Conservation (phyloP, 352 stramenopile species). For the Lagenidium giganteum region DNA sequence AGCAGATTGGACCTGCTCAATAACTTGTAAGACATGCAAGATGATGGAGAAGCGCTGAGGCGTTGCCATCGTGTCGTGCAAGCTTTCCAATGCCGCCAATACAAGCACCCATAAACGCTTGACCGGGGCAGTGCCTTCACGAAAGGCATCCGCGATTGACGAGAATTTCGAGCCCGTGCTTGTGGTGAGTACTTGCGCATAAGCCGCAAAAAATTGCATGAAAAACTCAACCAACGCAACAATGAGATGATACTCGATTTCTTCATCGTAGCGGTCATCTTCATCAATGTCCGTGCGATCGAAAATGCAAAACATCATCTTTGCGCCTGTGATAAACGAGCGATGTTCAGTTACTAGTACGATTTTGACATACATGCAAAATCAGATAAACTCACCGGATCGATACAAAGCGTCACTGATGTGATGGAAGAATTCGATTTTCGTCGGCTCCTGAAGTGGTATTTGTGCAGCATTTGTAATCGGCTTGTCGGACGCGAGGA, state of each 20-base stretch:
- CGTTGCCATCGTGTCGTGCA: conserved; percentile 42
- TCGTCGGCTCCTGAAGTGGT: not conserved
- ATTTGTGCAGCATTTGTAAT: no score
- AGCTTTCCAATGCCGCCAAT: conserved; percentile 23
- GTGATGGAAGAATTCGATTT: conserved; percentile 1
- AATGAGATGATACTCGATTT: conserved; percentile 62
- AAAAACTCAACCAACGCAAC: conserved; percentile 52
- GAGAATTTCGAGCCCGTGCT: not conserved
- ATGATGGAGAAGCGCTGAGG: conserved; percentile 65
- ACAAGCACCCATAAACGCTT: conserved; percentile 52
- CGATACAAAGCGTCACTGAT: conserved; percentile 13
- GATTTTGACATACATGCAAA: not conserved
- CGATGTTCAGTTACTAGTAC: not conserved
- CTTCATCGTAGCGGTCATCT: conserved; percentile 68
- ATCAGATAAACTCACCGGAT: not conserved
- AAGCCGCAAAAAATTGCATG: conserved; percentile 53
- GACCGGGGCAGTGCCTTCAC: conserved; percentile 18
- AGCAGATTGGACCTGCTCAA: conserved; percentile 43
- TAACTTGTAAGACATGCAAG: conserved; percentile 57
- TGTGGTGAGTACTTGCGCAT: conserved; percentile 14
- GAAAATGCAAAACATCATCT: conserved; percentile 66
- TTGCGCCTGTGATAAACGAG: conserved; percentile 23
- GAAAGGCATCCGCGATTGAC: conserved; percentile 14
- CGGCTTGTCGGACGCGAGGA: conserved; percentile 20
- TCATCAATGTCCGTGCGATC: conserved; percentile 64